Evolutionary conservation across 768 basidiomycete species (phyloP), one percentile per base, ranked within the genome.

Genomic region (Collybia mongolica): DNA sequence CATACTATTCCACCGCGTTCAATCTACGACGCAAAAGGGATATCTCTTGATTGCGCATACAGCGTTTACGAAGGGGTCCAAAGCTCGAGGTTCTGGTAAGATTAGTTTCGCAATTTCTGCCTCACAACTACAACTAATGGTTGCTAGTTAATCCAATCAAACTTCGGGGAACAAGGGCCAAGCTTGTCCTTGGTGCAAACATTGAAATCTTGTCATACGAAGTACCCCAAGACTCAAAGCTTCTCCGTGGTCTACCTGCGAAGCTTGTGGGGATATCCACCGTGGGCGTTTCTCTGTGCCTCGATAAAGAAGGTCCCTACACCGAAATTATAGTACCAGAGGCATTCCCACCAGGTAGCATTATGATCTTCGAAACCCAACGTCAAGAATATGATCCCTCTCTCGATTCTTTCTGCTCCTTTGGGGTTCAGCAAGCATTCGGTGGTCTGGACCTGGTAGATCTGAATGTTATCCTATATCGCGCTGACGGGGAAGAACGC

Each of bases 31-130:
- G 0, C 93, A 93, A 67, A 90, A 89, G 60, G 97, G 97, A 1
- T 98, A 95, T 66, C 64, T 99, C 24, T 77, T 98, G 8, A 83
- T 99, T 15, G 90, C 90, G 1, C 95, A 96, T 56, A 95, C 92
- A 1, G 93, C 93, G 0, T 98, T 96, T 76, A 73, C 73, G n/a
- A 89, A 89, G 64, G 86, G 86, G 2, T 81, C 80, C 28, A 89
- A 87, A 57, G 86, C 86, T 52, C 84, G 92, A 49, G 95, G 94
- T 3, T 75, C 72, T 61, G 83, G 95, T 96, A 61, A 54, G 86
- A 14, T 26, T 38, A 44, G 15, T 36, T 38, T 14, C 47, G 3
- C 24, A 45, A 45, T 17, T 29, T 23, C 45, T n/a, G 29, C 9
- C 39, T 32, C 22, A 2, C 20, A 39, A 19, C 26, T 6, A 35